Conservation (phyloP, 345 rosid species). For the Hibiscus mutabilis region DNA sequence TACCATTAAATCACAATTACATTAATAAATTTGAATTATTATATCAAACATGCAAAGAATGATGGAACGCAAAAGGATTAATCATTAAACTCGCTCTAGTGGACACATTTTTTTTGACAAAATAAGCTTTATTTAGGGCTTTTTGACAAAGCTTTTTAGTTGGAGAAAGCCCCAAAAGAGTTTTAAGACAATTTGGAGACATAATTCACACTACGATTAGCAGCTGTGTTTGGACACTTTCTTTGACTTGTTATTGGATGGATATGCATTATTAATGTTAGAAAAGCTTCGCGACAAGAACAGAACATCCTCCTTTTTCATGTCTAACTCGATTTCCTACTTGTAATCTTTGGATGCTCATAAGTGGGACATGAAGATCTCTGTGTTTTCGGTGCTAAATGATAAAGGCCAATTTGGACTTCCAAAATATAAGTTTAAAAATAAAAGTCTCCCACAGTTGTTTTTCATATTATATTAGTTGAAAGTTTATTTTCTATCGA, state of each 20-base stretch:
- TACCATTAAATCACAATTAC: too few species aligned
- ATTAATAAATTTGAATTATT: constrained; percentile 11
- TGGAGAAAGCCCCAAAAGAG: background rate
- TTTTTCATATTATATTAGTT: too few species aligned
- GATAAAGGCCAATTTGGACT: background rate
- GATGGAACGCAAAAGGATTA: constrained; percentile 10
- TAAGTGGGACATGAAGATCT: background rate
- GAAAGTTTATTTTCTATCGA: background rate
- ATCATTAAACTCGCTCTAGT: too few species aligned
- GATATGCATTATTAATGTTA: background rate
- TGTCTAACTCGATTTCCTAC: constrained; percentile 9
- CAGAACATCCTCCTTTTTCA: background rate
- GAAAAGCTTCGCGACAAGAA: background rate
- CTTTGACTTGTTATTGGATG: constrained; percentile 33
- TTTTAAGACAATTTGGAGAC: constrained; percentile 4
- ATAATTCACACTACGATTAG: constrained; percentile 16
- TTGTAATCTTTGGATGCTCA: background rate
- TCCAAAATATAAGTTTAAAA: background rate
- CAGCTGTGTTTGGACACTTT: constrained; percentile 12
- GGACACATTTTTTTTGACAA: too few species aligned
- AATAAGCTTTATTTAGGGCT: background rate
- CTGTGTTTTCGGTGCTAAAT: background rate
- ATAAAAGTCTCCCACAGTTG: background rate
- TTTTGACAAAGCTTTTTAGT: background rate
- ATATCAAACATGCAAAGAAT: constrained; percentile 9